Base-by-base conservation (phyloP, 1,284 basidiomycete genomes). In the Mycosarcoma mackinlayi region DNA sequence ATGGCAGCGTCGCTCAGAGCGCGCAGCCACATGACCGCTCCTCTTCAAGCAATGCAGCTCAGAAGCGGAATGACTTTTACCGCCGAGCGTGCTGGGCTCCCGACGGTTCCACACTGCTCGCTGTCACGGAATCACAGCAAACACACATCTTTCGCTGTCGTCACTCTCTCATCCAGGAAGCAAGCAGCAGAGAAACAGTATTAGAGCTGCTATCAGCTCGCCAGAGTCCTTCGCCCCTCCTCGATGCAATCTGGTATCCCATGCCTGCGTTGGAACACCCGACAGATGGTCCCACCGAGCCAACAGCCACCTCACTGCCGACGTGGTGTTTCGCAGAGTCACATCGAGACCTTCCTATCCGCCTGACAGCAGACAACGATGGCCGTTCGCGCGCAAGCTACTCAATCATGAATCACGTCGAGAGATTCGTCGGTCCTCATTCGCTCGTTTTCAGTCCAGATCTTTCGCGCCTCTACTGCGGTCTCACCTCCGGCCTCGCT, bases 351-450 rank as follows among this genome's bases (percentile, higher is more conserved):
- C 60, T 76, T 0, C 75, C 77, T 3, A 61, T 59, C 10, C 56
- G 68, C 13, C 63, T 78, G 13, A 67, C 76, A 27, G 55, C 67
- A 16, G 66, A 70, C 48, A 25, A 30, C 2, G 55, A 61, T 5
- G 68, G 67, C 16, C 25, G 48, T 18, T 48, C 49, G 4, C 58
- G 66, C 4, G 73, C 72, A 7, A 73, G 56, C 34, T 78, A 78
- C 46, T 68, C 73, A 8, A 63, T 78, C 53, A 75, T 77, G 69
- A 67, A 78, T 23, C 76, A 78, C 48, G 61, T 73, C 41, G 76
- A 78, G 46, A 58, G 63, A 18, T 78, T 73, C 38, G 54, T 75
- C 18, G 74, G 64, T 14, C 75, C 76, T 23, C 66, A 73, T 24
- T 56, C 67, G 21, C 48, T 78, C 18, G 69, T 57, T 3, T 73